These are phyloP conservation scores for Erodium trifolium DNA, from an alignment of 441 rosid species.

Conservation along the genomic window DNA sequence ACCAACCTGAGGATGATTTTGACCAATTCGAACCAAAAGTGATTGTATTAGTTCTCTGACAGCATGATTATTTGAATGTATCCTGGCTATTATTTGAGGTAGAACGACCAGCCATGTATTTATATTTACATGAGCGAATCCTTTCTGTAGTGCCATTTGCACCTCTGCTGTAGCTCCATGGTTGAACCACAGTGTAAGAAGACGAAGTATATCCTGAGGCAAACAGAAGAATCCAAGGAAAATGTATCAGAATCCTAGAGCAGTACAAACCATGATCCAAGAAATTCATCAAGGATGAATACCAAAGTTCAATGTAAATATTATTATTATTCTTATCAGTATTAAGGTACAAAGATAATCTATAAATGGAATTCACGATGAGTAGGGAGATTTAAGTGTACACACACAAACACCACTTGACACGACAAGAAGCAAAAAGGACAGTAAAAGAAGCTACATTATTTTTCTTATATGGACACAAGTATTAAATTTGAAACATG, in stretches of 20 bases:
- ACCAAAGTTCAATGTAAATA: neutral
- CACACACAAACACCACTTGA: neutral
- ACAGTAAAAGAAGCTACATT: too few species aligned
- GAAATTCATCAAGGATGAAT: neutral
- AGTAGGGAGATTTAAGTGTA: neutral
- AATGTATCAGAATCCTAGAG: neutral
- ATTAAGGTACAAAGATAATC: neutral
- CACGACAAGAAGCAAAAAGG: too few species aligned
- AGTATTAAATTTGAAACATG: too few species aligned
- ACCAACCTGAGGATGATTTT: constrained; percentile 94
- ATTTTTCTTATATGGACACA: too few species aligned
- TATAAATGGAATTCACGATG: neutral
- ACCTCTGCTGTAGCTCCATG: constrained; percentile 95
- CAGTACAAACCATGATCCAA: neutral
- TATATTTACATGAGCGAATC: constrained; percentile 87
- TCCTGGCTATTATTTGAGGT: constrained; percentile 99
- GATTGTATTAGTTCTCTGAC: constrained; percentile 93
- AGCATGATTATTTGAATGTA: constrained; percentile 93
- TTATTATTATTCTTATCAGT: too few species aligned
- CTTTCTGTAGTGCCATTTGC: constrained; percentile 79
- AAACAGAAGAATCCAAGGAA: constrained; percentile 19
- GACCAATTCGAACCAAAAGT: constrained; percentile 94
- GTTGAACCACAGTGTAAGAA: constrained; percentile 98
- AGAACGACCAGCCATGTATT: constrained; percentile 98
- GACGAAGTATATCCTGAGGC: constrained; percentile 95